A percentile compares a stretch with the other conserved stretches of the same genome.
These are phyloP conservation scores for Leishmania aethiopica DNA, from an alignment of 208 protist species.

Conservation along the genomic window DNA sequence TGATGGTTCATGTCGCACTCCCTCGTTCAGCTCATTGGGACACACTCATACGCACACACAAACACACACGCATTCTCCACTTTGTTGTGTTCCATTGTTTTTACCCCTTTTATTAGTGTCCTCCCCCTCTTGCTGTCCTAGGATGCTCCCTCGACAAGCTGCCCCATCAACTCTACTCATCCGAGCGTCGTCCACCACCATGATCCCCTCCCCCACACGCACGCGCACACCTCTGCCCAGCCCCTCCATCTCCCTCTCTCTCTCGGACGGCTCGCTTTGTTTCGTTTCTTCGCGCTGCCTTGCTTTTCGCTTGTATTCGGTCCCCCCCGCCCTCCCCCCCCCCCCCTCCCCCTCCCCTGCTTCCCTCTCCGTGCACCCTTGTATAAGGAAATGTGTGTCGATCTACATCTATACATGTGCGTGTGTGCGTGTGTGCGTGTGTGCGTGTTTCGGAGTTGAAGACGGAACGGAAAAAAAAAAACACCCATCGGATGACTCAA, in stretches of 20 bases:
- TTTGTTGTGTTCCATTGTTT: background rate
- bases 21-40: background rate
- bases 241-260: background rate
- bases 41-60: background rate
- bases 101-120: background rate
- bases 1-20: too few relatives aligned
- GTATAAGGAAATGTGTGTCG: background rate
- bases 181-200: background rate
- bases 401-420: background rate
- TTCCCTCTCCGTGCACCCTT: background rate
- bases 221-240: background rate
- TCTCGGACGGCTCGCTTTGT: background rate
- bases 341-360: too few relatives aligned
- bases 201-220: background rate
- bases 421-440: background rate
- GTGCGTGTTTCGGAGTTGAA: too few relatives aligned
- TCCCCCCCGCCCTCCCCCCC: background rate
- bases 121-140: background rate
- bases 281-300: background rate
- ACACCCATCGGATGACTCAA: background rate
- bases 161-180: background rate
- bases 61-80: background rate
- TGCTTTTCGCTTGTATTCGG: too few relatives aligned
- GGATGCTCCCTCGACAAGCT: background rate
- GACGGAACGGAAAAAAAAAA: background rate